Evolutionary conservation across 225 moss, liverwort and hornwort genomes (phyloP).

Genomic region (Climacium dendroides): DNA sequence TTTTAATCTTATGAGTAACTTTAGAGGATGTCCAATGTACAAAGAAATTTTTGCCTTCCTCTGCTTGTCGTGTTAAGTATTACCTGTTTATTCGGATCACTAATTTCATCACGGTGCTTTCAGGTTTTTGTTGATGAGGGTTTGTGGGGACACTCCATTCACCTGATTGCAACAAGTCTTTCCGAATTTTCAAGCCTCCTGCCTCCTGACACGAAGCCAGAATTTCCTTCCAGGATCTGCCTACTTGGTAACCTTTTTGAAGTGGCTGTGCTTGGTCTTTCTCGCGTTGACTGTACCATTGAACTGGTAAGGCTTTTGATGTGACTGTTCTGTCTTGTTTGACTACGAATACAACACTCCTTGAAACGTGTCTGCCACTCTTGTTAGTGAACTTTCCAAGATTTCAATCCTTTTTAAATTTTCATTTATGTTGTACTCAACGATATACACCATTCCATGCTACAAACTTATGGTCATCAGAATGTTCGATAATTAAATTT

Average conservation of each 20-base stretch:
- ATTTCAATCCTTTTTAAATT: not conserved
- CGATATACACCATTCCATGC: not conserved
- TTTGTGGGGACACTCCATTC: slow-evolving; percentile 76
- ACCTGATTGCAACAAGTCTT: slow-evolving; percentile 60
- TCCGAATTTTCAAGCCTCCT: slow-evolving; percentile 43
- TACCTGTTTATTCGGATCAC: not conserved
- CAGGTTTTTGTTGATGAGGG: slow-evolving; percentile 86
- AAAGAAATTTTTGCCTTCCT: not conserved
- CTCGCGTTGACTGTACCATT: slow-evolving; percentile 50
- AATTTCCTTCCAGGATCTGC: slow-evolving; percentile 74
- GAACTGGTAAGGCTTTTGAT: slow-evolving; percentile 39
- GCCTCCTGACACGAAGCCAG: slow-evolving; percentile 53
- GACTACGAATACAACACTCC: not conserved
- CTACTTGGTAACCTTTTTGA: slow-evolving; percentile 91
- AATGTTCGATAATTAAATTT: not conserved
- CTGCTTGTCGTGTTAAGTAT: not conserved
- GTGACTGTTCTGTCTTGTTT: not conserved
- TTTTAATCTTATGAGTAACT: not conserved
- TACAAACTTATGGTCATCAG: not conserved
- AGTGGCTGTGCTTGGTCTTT: slow-evolving; percentile 56
- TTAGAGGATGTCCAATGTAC: not conserved
- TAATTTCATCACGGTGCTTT: not conserved
- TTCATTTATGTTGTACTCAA: not conserved
- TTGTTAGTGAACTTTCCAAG: not conserved
- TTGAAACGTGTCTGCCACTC: not conserved